Evolutionary conservation across 345 rosid species (phyloP), one percentile per base, ranked within the genome.

Genomic region (Erucastrum elatum): DNA sequence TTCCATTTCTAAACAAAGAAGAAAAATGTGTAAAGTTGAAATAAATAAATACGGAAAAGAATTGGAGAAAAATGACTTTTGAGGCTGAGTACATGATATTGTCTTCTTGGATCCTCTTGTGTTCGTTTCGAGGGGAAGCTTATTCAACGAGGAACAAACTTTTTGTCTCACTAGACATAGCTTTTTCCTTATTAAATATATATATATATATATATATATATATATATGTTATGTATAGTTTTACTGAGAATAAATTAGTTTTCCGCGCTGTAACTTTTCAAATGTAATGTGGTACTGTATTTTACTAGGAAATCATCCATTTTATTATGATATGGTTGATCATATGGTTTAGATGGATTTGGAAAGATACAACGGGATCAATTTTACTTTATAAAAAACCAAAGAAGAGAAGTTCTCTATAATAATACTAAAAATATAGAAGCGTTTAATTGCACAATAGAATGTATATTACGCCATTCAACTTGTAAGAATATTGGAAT

Each of bases 61-160:
- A 60, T 65, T 26, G 21, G 73, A 75, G 64, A 61, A 79, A 71
- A 8, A 66, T 17, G 81, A 71, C 83, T 81, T 76, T 71, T 59
- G 72, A 46, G 63, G 64, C 73, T 75, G 64, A 49, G 35, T 7
- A 76, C 77, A 85, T 84, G 83, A 85, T 85, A 80, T 67, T 87
- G 91, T 86, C 82, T 82, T 86, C 81, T 89, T 84, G 93, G 91
- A 87, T 89, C 82, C 93, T 86, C 76, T 86, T 81, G 78, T 83
- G 41, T 75, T 63, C 70, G 35, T 75, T 69, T 16, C 71, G 71
- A 73, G 70, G 66, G 73, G 35, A 77, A 71, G 79, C 84, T 79
- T 79, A 86, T 77, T 76, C 79, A 71, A 78, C 58, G 53, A 79
- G 78, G 49, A 49, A 72, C 78, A 82, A 86, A 87, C 79, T 74